Conservation (phyloP, 345 rosid genomes). For the Cardamine occulta region DNA sequence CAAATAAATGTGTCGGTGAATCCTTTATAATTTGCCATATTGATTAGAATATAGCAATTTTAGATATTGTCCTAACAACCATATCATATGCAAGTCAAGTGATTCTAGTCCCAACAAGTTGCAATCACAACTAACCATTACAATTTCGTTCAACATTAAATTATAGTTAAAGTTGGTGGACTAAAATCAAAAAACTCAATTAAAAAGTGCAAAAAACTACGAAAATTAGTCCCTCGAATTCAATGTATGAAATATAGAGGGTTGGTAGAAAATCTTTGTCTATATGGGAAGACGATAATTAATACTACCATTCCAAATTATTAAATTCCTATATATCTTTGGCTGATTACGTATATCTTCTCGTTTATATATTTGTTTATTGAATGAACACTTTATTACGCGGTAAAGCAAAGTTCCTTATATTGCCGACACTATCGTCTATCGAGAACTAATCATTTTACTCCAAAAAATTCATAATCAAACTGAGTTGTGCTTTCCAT, state of each 20-base stretch:
- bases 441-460: not conserved
- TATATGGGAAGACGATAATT: slow-evolving; percentile 10
- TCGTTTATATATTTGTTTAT: not conserved
- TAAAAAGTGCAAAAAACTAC: not conserved
- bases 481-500: not conserved
- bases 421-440: slow-evolving; percentile 36
- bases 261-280: slow-evolving; percentile 29
- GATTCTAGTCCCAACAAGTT: not conserved
- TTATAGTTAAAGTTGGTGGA: not conserved
- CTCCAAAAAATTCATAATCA: not conserved
- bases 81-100: not conserved
- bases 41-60: not conserved
- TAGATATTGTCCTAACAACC: slow-evolving; percentile 8
- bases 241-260: not conserved
- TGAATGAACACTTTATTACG: not conserved
- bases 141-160: not conserved
- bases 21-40: no score
- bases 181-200: not conserved
- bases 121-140: not conserved
- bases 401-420: not conserved
- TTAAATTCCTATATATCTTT: not conserved
- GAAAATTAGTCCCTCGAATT: not conserved
- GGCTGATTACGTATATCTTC: not conserved
- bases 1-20: slow-evolving; percentile 5
- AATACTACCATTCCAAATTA: slow-evolving; percentile 8